Evolutionary conservation across 345 rosid species (phyloP).

Genomic region (Murraya koenigii): DNA sequence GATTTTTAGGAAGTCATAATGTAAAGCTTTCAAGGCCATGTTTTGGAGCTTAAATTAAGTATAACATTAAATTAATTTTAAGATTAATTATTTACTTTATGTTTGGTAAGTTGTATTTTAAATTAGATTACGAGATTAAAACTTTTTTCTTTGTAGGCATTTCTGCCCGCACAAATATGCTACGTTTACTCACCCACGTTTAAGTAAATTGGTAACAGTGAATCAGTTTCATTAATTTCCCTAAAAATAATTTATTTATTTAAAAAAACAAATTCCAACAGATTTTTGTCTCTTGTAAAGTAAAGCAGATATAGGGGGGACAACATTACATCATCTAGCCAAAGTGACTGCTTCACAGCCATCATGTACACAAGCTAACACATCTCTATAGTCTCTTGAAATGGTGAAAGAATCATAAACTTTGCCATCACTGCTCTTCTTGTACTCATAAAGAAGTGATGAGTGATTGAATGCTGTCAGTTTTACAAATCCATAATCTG

Average conservation of each 20-base stretch:
- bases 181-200: no score
- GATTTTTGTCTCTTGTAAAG: not conserved
- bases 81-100: no score
- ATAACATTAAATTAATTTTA: no score
- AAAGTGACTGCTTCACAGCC: slow-evolving; percentile 29
- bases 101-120: no score
- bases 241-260: not conserved
- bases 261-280: not conserved
- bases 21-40: no score
- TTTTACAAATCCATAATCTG: slow-evolving; percentile 43
- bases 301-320: not conserved
- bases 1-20: no score
- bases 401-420: slow-evolving; percentile 49
- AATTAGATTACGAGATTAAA: no score
- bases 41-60: no score
- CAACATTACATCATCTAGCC: slow-evolving; percentile 10
- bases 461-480: slow-evolving; percentile 39
- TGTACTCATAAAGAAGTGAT: slow-evolving; percentile 36
- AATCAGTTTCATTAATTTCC: not conserved
- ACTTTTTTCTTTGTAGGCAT: no score
- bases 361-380: slow-evolving; percentile 41
- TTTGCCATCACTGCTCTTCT: slow-evolving; percentile 35
- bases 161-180: no score
- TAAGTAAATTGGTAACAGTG: not conserved
- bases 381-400: slow-evolving; percentile 43